Conservation (phyloP, 23 red algal genomes). For the Cyanidioschyzon merolae region DNA sequence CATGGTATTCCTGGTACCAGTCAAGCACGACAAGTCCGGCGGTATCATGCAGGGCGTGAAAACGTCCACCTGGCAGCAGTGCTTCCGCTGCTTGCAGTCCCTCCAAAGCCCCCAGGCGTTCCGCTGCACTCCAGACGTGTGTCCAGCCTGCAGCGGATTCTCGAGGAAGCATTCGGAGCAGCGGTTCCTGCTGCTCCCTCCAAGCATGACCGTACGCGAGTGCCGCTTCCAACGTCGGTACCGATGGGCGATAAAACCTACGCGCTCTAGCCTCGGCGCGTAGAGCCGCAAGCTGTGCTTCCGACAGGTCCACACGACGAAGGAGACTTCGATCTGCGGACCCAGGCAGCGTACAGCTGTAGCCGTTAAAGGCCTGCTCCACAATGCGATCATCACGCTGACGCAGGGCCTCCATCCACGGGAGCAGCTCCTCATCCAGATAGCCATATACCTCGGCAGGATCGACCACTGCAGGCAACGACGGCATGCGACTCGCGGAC, state of each 20-base stretch:
- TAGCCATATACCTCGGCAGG: neutral
- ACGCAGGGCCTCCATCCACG: neutral
- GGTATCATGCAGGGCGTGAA: neutral
- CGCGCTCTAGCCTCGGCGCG: neutral
- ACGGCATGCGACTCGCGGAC: no score
- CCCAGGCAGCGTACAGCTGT: neutral
- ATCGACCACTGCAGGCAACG: no score
- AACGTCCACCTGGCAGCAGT: neutral
- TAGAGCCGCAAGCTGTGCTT: neutral
- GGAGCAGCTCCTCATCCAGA: neutral
- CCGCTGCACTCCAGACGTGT: neutral
- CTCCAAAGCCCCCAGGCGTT: neutral
- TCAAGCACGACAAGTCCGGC: neutral
- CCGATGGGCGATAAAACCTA: neutral
- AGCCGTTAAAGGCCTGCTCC: neutral
- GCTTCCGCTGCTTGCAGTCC: neutral
- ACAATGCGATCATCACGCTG: neutral
- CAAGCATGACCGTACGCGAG: neutral
- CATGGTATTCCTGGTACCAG: neutral
- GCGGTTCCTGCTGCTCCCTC: neutral
- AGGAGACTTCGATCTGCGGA: neutral
- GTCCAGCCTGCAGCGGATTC: neutral
- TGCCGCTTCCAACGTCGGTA: neutral
- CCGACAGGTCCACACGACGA: neutral
- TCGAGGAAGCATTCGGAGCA: no score